Conservation (phyloP, 257 asterid species). For the Ilex aquifolium region DNA sequence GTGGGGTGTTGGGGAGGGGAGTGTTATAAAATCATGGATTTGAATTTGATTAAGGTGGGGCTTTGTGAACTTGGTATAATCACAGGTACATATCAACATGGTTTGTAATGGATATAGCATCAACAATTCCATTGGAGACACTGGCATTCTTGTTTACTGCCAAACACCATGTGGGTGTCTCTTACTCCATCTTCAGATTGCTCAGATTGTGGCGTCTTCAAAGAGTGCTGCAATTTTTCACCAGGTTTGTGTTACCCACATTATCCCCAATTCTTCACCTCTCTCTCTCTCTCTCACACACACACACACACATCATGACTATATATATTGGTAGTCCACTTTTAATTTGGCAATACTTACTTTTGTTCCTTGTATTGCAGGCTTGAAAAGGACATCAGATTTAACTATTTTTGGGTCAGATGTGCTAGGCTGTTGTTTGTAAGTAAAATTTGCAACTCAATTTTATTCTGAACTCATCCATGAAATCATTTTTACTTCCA, state of each 20-base stretch:
- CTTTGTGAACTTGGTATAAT: background rate
- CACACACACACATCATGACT: background rate
- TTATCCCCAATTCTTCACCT: background rate
- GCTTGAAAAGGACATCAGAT: constrained; percentile 91
- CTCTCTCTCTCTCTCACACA: too few relatives aligned
- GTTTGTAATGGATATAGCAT: constrained; percentile 91
- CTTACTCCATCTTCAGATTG: constrained; percentile 73
- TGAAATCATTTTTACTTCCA: too few relatives aligned
- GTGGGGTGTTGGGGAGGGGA: too few relatives aligned
- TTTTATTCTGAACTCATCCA: too few relatives aligned
- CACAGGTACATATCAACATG: constrained; percentile 82
- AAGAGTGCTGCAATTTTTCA: constrained; percentile 69
- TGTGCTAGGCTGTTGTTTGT: constrained; percentile 85
- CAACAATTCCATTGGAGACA: constrained; percentile 79
- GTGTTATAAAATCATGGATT: too few relatives aligned
- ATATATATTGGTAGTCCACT: background rate
- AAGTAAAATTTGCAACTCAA: constrained; percentile 23
- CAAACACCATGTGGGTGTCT: constrained; percentile 47
- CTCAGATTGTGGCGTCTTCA: constrained; percentile 94
- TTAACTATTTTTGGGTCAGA: constrained; percentile 91
- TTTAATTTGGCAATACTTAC: too few relatives aligned
- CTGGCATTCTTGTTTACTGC: constrained; percentile 56
- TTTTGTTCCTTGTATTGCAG: constrained; percentile 26
- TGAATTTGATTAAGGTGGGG: background rate
- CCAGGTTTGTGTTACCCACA: constrained; percentile 35